Conservation (phyloP, 148 eudicot species). For the Fagopyrum esculentum region DNA sequence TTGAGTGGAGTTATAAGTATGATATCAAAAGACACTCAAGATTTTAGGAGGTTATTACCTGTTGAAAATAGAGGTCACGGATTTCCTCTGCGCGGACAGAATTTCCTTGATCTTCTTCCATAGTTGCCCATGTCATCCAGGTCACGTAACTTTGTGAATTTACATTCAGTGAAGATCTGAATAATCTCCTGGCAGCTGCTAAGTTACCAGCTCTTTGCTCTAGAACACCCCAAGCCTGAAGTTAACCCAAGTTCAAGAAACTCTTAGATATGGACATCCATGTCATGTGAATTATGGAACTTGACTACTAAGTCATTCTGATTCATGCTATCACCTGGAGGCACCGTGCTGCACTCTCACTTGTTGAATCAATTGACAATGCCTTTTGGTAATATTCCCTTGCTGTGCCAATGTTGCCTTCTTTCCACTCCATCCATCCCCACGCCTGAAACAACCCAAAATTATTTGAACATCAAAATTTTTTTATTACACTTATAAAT, state of each 20-base stretch:
- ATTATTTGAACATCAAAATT: neutral
- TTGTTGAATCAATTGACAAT: constrained; percentile 55
- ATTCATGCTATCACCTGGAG: constrained; percentile 52
- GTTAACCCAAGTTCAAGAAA: neutral
- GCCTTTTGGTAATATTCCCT: constrained; percentile 77
- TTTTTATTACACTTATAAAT: neutral
- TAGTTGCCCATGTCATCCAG: constrained; percentile 98
- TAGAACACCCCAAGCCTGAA: constrained; percentile 96
- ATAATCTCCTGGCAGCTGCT: constrained; percentile 86
- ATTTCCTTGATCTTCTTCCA: constrained; percentile 93
- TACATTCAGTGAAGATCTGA: constrained; percentile 80
- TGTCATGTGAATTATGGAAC: no score
- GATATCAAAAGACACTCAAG: neutral
- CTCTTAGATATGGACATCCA: no score
- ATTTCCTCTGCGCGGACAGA: constrained; percentile 90
- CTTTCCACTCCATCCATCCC: constrained; percentile 99
- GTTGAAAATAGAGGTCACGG: constrained; percentile 91
- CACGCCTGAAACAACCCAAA: constrained; percentile 54
- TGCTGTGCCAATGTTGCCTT: constrained; percentile 75
- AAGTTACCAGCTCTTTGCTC: constrained; percentile 90
- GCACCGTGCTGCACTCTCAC: constrained; percentile 94
- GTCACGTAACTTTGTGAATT: constrained; percentile 94
- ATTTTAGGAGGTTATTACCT: constrained; percentile 34
- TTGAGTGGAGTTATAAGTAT: neutral
- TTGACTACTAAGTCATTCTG: no score